Evolutionary conservation across 2,329 filamentous ascomycete species (phyloP).

Genomic region (Neoascochyta sp.): DNA sequence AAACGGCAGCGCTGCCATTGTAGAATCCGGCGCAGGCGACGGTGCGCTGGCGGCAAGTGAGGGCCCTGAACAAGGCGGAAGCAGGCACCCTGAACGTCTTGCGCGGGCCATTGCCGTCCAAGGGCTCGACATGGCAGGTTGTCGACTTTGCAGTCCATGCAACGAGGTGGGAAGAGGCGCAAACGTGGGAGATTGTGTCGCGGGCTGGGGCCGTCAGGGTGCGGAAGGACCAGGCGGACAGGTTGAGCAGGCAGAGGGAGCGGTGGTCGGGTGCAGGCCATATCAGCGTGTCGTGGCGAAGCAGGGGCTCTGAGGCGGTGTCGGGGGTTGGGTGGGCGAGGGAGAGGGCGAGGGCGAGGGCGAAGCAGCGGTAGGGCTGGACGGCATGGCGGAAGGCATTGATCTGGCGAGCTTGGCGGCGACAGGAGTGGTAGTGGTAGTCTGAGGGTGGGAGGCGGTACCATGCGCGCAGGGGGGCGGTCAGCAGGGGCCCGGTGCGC

Average conservation of each 20-base stretch:
- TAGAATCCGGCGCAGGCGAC: slow-evolving; percentile 18
- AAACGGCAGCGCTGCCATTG: slow-evolving; percentile 10
- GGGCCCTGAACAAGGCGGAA: slow-evolving; percentile 1
- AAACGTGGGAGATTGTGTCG: slow-evolving; percentile 14
- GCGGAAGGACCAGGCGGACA: slow-evolving; percentile 17
- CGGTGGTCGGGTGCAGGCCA: slow-evolving; percentile 7
- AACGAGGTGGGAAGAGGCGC: slow-evolving; percentile 24
- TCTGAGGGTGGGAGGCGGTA: too few species aligned
- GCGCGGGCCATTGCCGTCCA: slow-evolving; percentile 7
- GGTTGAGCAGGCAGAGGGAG: slow-evolving; percentile 18
- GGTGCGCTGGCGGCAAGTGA: slow-evolving; percentile 18
- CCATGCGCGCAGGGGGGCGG: too few species aligned
- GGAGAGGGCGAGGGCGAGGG: too few species aligned
- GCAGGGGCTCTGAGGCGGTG: neutral
- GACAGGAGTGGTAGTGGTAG: slow-evolving; percentile 13
- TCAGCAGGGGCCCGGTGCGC: too few species aligned
- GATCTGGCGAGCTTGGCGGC: slow-evolving; percentile 18
- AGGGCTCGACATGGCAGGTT: slow-evolving; percentile 18
- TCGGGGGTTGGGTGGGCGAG: too few species aligned
- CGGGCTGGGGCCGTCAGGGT: slow-evolving; percentile 15
- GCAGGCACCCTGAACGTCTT: slow-evolving; percentile 22
- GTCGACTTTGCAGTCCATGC: slow-evolving; percentile 13
- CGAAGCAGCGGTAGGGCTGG: slow-evolving; percentile 1
- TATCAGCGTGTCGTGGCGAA: slow-evolving; percentile 18
- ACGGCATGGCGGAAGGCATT: slow-evolving; percentile 25